These are phyloP conservation scores for Litsea cubeba DNA, from an alignment of 164 flowering plant species.

Conservation along the genomic window DNA sequence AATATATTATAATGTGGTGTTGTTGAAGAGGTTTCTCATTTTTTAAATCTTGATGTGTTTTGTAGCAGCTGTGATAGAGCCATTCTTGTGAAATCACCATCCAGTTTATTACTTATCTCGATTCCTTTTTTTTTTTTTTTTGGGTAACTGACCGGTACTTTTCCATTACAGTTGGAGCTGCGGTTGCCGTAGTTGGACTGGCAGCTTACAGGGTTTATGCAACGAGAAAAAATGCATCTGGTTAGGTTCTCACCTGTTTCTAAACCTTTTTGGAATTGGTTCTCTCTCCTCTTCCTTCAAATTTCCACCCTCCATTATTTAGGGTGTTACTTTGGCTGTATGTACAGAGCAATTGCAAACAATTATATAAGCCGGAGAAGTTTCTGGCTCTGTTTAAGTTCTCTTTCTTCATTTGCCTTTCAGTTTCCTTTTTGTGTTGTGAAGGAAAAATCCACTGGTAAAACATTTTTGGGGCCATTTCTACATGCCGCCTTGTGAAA, in stretches of 20 bases:
- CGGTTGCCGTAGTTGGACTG: slow-evolving; percentile 71
- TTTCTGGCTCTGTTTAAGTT: not conserved
- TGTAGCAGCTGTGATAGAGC: no score
- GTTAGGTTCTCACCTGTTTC: slow-evolving; percentile 19
- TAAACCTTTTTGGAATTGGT: not conserved
- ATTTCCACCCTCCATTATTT: not conserved
- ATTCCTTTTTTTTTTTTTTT: not conserved
- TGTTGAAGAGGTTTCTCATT: no score
- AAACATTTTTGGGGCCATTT: no score
- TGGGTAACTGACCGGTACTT: not conserved
- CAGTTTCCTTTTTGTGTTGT: not conserved
- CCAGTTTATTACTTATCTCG: not conserved
- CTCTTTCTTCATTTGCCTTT: not conserved
- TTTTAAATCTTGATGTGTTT: no score
- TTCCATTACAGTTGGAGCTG: slow-evolving; percentile 72
- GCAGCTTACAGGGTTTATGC: slow-evolving; percentile 90
- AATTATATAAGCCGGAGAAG: not conserved
- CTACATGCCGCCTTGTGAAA: no score
- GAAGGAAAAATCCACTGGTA: no score
- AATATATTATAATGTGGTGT: no score
- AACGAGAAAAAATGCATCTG: slow-evolving; percentile 56
- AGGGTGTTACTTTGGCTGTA: not conserved
- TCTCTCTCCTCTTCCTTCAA: not conserved
- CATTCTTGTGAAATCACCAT: no score
- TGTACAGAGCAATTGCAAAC: slow-evolving; percentile 5